Evolutionary conservation across 2,329 filamentous ascomycete species (phyloP).

Genomic region (Aspergillus udagawae): DNA sequence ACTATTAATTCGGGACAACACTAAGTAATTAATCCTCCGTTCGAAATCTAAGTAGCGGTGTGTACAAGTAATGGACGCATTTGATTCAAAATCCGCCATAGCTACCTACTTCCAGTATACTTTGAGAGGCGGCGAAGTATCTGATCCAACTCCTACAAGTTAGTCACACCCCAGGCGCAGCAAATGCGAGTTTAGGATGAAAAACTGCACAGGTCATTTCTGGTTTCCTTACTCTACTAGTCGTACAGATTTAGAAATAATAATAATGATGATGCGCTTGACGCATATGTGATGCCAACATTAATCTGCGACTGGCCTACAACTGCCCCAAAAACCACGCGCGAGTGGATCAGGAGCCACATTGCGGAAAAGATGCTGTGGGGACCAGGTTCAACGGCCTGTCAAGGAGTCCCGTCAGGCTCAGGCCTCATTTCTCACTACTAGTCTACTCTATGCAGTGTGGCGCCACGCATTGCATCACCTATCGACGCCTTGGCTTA

Average conservation of each 20-base stretch:
- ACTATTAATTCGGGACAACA: not conserved
- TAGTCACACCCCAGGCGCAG: not conserved
- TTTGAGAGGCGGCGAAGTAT: not conserved
- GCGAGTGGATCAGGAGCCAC: not conserved
- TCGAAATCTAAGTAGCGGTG: not conserved
- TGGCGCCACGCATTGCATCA: not conserved
- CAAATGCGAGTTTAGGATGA: not conserved
- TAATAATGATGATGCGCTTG: not conserved
- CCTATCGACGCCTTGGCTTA: not conserved
- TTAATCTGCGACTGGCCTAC: no score
- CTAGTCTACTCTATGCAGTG: not conserved
- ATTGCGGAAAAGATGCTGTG: not conserved
- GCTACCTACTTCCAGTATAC: not conserved
- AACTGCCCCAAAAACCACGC: not conserved
- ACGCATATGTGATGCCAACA: not conserved
- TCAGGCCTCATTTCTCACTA: not conserved
- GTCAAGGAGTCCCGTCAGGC: not conserved
- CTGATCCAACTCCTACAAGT: no score
- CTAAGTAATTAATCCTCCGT: not conserved
- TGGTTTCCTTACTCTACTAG: not conserved
- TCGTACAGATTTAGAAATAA: no score
- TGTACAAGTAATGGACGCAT: not conserved
- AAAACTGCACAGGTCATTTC: not conserved
- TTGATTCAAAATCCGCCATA: no score
- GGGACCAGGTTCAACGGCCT: not conserved